These are phyloP conservation scores for Penium margaritaceum DNA, from an alignment of 139 green algal species.

Conservation along the genomic window DNA sequence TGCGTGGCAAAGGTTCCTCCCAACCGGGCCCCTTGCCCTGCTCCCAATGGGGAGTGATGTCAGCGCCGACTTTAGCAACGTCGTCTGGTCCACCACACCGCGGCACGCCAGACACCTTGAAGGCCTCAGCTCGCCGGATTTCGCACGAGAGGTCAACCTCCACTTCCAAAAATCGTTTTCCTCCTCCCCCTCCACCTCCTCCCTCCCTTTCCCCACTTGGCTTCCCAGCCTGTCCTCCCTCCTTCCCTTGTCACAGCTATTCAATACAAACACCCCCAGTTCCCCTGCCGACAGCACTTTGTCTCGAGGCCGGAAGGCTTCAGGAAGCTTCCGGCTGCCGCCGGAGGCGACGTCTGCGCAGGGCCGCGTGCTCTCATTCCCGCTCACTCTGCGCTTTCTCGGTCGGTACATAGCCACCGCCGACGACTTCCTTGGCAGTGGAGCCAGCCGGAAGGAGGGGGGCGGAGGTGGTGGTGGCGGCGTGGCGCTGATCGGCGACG, in stretches of 20 bases:
- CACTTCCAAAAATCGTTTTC: slow-evolving; percentile 21
- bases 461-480: too few relatives aligned
- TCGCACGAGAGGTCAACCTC: slow-evolving; percentile 43
- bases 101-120: slow-evolving; percentile 27
- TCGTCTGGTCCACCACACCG: slow-evolving; percentile 52
- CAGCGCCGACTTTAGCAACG: slow-evolving; percentile 46
- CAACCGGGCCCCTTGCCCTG: slow-evolving; percentile 49
- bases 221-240: too few relatives aligned
- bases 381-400: too few relatives aligned
- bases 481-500: slow-evolving; percentile 42
- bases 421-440: slow-evolving; percentile 9
- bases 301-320: too few relatives aligned
- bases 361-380: too few relatives aligned
- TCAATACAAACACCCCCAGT: too few relatives aligned
- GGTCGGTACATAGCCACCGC: too few relatives aligned
- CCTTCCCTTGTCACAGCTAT: too few relatives aligned
- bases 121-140: slow-evolving; percentile 21
- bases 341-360: background rate
- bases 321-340: too few relatives aligned
- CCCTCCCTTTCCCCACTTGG: too few relatives aligned
- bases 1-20: slow-evolving; percentile 53
- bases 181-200: slow-evolving; percentile 12
- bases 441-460: too few relatives aligned
- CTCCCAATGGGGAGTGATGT: slow-evolving; percentile 46
- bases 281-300: too few relatives aligned